Conservation (phyloP, 176 grass and related monocot genomes). For the Musa itinerans region DNA sequence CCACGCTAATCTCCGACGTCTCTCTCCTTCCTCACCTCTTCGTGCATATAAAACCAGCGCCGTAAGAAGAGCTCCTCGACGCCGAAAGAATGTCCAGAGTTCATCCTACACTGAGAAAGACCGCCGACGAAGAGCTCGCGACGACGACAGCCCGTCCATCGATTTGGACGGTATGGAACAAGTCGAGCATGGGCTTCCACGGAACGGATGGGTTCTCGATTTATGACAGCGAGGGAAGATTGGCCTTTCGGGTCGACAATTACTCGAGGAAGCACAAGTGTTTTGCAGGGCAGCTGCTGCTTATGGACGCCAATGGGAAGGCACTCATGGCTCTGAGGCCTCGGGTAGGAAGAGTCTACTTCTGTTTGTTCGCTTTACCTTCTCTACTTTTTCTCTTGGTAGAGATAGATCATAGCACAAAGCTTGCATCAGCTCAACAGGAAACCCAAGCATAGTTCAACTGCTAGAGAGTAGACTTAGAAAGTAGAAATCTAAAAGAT, state of each 20-base stretch:
- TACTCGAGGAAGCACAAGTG: conserved; percentile 52
- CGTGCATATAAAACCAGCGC: no score
- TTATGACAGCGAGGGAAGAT: conserved; percentile 49
- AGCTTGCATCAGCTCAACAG: no score
- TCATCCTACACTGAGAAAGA: neutral
- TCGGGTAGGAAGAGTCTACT: conserved; percentile 33
- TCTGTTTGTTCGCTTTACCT: neutral
- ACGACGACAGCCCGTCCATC: conserved; percentile 13
- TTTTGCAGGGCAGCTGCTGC: conserved; percentile 61
- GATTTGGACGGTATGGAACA: conserved; percentile 90
- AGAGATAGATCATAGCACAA: no score
- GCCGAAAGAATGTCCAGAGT: conserved; percentile 9
- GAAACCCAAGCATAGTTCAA: no score
- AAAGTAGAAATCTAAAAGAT: no score
- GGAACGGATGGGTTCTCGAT: conserved; percentile 91
- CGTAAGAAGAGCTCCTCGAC: neutral
- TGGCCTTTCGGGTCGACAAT: conserved; percentile 82
- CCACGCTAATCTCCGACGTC: no score
- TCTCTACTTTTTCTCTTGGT: neutral
- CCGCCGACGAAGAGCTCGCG: neutral
- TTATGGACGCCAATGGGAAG: conserved; percentile 61
- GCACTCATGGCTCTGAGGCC: conserved; percentile 49
- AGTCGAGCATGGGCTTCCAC: conserved; percentile 86
- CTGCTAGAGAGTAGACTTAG: no score
- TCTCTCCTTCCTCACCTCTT: no score